These are phyloP conservation scores for Trichoderma koningii DNA, from an alignment of 2,329 filamentous ascomycete species.

Conservation along the genomic window DNA sequence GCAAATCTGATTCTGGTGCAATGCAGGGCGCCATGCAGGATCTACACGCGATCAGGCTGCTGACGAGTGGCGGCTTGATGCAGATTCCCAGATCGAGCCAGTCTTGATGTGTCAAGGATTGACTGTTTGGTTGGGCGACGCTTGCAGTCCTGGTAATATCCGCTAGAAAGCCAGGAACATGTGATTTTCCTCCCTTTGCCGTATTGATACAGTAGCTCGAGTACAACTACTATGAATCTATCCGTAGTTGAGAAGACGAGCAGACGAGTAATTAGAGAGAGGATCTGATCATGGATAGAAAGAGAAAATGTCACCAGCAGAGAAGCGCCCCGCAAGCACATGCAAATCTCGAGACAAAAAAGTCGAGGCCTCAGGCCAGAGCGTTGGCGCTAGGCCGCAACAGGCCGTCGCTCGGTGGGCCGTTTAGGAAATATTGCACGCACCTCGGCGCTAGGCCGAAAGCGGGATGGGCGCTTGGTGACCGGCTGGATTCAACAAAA, in stretches of 20 bases:
- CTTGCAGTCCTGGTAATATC: background rate
- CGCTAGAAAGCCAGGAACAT: no score
- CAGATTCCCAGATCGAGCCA: background rate
- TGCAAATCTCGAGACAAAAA: background rate
- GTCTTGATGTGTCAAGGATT: background rate
- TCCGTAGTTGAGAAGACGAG: background rate
- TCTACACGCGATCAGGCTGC: background rate
- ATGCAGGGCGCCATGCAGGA: background rate
- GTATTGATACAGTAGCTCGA: background rate
- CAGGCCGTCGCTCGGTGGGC: slow-evolving; percentile 17
- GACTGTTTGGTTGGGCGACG: background rate
- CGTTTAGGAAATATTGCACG: slow-evolving; percentile 23
- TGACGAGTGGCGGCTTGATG: background rate
- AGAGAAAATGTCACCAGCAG: no score
- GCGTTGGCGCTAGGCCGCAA: background rate
- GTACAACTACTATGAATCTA: background rate
- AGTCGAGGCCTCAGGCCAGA: background rate
- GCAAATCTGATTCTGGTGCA: background rate
- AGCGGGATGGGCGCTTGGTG: background rate
- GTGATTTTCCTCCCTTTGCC: no score
- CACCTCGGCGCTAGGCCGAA: background rate
- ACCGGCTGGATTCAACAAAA: slow-evolving; percentile 9
- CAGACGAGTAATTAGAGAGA: background rate
- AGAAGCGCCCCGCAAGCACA: slow-evolving; percentile 20
- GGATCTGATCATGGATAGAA: background rate